Base-by-base conservation (phyloP, 2,329 filamentous ascomycete genomes). In the Ilyonectria sp. region DNA sequence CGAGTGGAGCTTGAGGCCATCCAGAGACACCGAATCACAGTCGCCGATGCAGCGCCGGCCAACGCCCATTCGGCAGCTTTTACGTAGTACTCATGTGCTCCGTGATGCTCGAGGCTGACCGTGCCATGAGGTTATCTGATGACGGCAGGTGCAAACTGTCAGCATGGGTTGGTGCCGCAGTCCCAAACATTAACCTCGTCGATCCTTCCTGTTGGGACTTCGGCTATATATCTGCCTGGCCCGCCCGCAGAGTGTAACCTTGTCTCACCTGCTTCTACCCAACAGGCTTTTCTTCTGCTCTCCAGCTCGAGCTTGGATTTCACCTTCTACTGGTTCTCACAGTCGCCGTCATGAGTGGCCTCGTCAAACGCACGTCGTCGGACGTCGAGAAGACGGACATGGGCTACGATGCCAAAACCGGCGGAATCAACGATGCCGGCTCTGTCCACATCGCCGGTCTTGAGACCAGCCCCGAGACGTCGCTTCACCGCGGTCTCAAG, bases 401-500 rank as follows among this genome's bases (percentile, higher is more conserved):
- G 19, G 74, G 74, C 56, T 72, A 75, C 55, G 71, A 76, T 67
- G 64, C 56, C 15, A 52, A 21, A 10, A 60, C 68, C 3, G 56
- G 44, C 29, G 13, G 26, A 11, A 21, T 54, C 47, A 61, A 74
- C 33, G 60, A 69, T 53, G 37, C 49, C n/a, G 67, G 49, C 35
- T 47, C 61, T 57, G 68, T 79, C 49, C 81, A 81, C 69, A 82
- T 86, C 70, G 82, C 82, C 52, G 85, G 85, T 69, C 77, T 86
- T 69, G 85, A 87, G 82, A 87, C 85, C 17, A 82, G 81, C 58
- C 76, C 80, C 33, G 83, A 85, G 69, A 86, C 84, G 54, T 78
- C 79, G 71, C 82, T 87, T 63, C 85, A 86, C 65, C 83, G 85
- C n/a, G 86, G 85, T 26, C 84, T 87, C 72, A 85, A 86, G 77